A percentile compares a stretch with the other conserved stretches of the same genome.
phyloP scores from a whole-genome alignment of 352 stramenopile species.

The Phytophthora macrochlamydospora region DNA sequence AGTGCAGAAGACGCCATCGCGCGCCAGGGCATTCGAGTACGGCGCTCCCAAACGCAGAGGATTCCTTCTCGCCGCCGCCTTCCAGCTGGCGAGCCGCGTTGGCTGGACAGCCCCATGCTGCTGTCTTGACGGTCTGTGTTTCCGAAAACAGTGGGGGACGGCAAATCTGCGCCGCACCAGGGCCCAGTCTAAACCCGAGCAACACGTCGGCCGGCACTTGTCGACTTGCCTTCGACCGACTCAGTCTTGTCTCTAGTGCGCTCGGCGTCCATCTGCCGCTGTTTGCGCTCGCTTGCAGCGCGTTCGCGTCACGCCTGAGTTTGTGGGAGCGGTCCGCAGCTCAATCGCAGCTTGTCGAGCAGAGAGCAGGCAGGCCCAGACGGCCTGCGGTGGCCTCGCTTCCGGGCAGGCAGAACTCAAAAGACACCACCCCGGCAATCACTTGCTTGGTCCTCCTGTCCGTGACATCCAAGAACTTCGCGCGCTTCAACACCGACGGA shows the following conservation, averaged over 20 bases:
- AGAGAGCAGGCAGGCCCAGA: conserved; percentile 18
- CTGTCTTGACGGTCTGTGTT: conserved; percentile 1
- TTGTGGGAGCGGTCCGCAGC: conserved; percentile 11
- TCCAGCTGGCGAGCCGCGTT: no score
- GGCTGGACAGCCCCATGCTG: background rate
- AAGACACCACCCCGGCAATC: conserved; percentile 22
- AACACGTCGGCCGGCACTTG: conserved; percentile 15
- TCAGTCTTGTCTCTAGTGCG: conserved; percentile 15
- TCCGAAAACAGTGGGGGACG: conserved; percentile 1
- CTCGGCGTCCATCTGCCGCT: conserved; percentile 18
- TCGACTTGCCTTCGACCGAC: conserved; percentile 11
- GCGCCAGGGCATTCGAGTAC: no score
- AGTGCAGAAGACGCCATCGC: no score
- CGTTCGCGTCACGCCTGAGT: conserved; percentile 14
- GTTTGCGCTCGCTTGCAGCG: conserved; percentile 20
- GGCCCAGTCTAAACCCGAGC: conserved; percentile 7
- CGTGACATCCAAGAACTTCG: conserved; percentile 8
- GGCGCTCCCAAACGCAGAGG: background rate
- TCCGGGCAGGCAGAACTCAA: no score
- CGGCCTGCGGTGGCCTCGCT: background rate
- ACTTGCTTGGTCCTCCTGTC: conserved; percentile 28
- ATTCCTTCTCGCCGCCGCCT: background rate
- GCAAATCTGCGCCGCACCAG: conserved; percentile 22
- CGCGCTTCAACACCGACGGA: conserved; percentile 18
- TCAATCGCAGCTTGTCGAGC: conserved; percentile 17